Evolutionary conservation across 257 asterid species (phyloP).

Genomic region (Buddleja alternifolia): DNA sequence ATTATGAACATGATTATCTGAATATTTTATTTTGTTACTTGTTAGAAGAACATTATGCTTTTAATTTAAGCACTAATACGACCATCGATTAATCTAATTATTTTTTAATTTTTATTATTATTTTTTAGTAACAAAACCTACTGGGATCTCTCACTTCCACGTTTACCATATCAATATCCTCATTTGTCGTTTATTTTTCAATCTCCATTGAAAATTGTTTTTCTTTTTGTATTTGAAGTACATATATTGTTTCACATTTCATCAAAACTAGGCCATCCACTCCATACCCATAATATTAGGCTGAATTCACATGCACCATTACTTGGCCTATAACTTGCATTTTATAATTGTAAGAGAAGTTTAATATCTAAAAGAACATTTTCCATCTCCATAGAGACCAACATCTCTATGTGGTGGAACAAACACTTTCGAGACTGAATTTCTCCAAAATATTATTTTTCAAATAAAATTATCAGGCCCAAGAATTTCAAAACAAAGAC

Average conservation of each 20-base stretch:
- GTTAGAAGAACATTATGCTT: too few species aligned
- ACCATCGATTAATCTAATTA: too few species aligned
- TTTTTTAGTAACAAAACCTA: too few species aligned
- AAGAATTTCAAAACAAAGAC: not conserved
- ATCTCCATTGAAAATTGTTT: not conserved
- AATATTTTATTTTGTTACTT: too few species aligned
- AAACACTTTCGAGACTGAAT: not conserved
- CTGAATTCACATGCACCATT: slow-evolving; percentile 33
- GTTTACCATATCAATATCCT: too few species aligned
- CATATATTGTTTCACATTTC: not conserved
- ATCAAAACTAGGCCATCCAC: slow-evolving; percentile 22
- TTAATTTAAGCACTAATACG: too few species aligned
- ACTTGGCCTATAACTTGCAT: slow-evolving; percentile 27
- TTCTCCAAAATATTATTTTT: not conserved
- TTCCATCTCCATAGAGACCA: not conserved
- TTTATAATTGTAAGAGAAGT: not conserved
- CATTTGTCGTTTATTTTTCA: not conserved
- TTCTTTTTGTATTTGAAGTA: not conserved
- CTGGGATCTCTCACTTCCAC: too few species aligned
- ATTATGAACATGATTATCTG: too few species aligned
- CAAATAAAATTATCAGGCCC: not conserved
- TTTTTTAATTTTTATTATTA: too few species aligned
- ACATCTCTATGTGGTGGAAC: not conserved
- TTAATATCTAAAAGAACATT: not conserved
- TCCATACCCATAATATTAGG: slow-evolving; percentile 35